Conservation (phyloP, 805 yeast genomes). For the Ogataea zsoltii region DNA sequence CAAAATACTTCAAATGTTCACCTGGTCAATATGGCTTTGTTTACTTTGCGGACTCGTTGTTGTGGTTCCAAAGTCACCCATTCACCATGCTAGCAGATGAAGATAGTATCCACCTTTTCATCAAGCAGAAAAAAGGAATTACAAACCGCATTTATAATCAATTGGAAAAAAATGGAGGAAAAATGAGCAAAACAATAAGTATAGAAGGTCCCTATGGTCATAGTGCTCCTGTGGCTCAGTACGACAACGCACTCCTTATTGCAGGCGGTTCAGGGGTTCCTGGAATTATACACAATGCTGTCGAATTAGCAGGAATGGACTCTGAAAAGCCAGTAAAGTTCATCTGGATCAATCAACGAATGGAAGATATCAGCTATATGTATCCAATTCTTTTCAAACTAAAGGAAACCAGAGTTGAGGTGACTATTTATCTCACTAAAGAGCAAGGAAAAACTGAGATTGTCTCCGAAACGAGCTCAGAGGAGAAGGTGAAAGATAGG, state of each 20-base stretch:
- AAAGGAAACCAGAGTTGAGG: constrained; percentile 27
- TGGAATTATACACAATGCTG: constrained; percentile 45
- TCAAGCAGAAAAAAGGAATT: constrained; percentile 54
- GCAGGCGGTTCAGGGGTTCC: constrained; percentile 79
- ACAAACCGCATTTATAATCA: constrained; percentile 42
- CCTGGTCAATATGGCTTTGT: constrained; percentile 63
- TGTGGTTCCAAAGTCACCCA: constrained; percentile 75
- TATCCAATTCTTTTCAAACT: constrained; percentile 38
- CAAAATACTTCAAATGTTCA: constrained; percentile 46
- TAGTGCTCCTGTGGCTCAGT: constrained; percentile 46
- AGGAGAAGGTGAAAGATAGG: not conserved
- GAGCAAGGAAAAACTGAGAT: not conserved
- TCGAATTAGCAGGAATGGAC: constrained; percentile 28
- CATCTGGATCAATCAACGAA: constrained; percentile 60
- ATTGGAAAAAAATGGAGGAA: constrained; percentile 33
- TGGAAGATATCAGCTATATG: constrained; percentile 47
- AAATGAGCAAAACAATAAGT: constrained; percentile 34
- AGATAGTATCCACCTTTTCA: constrained; percentile 38
- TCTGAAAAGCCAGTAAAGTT: constrained; percentile 39
- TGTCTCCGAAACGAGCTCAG: not conserved
- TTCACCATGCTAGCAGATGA: constrained; percentile 52
- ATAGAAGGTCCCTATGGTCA: constrained; percentile 76
- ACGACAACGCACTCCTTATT: constrained; percentile 51
- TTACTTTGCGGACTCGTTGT: constrained; percentile 50
- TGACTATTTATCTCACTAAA: constrained; percentile 39